Percentiles rank a stretch among this genome's conserved stretches.
phyloP scores from a whole-genome alignment of 495 filamentous ascomycete species.

The Cercophora scortea region DNA sequence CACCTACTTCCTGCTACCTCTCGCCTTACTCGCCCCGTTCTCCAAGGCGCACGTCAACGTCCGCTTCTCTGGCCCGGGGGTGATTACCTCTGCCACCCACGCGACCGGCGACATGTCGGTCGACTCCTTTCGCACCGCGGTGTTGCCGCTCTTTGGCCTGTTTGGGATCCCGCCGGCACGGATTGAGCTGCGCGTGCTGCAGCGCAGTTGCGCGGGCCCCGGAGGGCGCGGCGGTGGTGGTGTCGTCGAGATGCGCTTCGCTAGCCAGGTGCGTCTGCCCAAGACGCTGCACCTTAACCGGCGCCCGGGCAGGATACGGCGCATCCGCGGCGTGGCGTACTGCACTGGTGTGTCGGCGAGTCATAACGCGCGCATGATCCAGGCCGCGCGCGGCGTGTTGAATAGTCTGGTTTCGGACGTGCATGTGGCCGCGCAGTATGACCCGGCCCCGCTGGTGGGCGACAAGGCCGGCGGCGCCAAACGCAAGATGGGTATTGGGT shows the following conservation, averaged over 20 bases:
- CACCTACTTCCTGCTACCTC: slow-evolving; percentile 85
- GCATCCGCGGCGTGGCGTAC: slow-evolving; percentile 87
- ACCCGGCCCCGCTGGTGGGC: slow-evolving; percentile 63
- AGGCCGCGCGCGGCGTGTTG: slow-evolving; percentile 75
- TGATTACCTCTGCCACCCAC: slow-evolving; percentile 80
- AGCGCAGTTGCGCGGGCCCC: slow-evolving; percentile 65
- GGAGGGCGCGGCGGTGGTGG: slow-evolving; percentile 76
- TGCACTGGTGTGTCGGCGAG: slow-evolving; percentile 79
- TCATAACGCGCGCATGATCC: slow-evolving; percentile 94
- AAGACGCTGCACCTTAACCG: slow-evolving; percentile 89
- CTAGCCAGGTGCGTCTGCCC: slow-evolving; percentile 81
- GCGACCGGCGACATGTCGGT: slow-evolving; percentile 71
- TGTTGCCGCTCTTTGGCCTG: slow-evolving; percentile 79
- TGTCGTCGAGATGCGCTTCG: slow-evolving; percentile 86
- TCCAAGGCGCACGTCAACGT: slow-evolving; percentile 83
- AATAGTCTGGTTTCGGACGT: slow-evolving; percentile 82
- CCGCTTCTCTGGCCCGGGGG: slow-evolving; percentile 79
- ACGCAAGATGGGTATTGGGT: slow-evolving; percentile 60
- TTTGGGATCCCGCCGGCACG: slow-evolving; percentile 77
- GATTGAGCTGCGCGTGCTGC: slow-evolving; percentile 78
- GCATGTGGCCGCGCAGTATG: slow-evolving; percentile 61
- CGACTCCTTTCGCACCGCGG: slow-evolving; percentile 87
- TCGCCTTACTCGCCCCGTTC: slow-evolving; percentile 90
- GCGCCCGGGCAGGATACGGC: slow-evolving; percentile 73
- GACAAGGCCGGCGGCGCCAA: slow-evolving; percentile 48